phyloP scores from a whole-genome alignment of 495 filamentous ascomycete species.

The Neurospora africana region DNA sequence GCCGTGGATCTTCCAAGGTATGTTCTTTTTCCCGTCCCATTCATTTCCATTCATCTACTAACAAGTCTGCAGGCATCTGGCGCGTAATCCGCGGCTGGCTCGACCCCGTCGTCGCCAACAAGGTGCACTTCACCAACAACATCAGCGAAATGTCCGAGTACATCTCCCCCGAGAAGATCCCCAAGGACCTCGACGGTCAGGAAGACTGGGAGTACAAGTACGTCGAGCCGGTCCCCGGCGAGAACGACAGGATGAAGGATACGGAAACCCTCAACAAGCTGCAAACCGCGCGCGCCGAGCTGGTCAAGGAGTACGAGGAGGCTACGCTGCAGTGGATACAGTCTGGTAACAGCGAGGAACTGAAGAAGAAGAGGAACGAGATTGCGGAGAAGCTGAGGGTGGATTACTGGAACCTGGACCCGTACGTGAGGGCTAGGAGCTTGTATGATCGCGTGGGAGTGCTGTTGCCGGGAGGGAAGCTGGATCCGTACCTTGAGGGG shows the following conservation, averaged over 20 bases:
- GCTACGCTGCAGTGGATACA: conserved; percentile 61
- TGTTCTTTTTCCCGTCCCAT: background rate
- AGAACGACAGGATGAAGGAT: conserved; percentile 66
- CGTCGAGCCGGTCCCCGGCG: conserved; percentile 59
- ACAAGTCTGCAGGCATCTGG: conserved; percentile 51
- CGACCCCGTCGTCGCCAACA: conserved; percentile 88
- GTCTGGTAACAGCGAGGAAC: conserved; percentile 24
- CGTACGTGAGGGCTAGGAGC: conserved; percentile 60
- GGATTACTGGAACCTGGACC: conserved; percentile 81
- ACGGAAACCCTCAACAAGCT: conserved; percentile 49
- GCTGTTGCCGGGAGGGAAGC: conserved; percentile 50
- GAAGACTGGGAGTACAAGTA: conserved; percentile 77
- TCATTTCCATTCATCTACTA: background rate
- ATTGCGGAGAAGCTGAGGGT: conserved; percentile 51
- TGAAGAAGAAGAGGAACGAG: conserved; percentile 36
- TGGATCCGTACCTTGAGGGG: conserved; percentile 54
- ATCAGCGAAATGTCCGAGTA: conserved; percentile 68
- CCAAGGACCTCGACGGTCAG: conserved; percentile 69
- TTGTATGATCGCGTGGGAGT: conserved; percentile 67
- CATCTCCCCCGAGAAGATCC: conserved; percentile 59
- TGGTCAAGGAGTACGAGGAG: conserved; percentile 61
- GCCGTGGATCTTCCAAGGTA: conserved; percentile 91
- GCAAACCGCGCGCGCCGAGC: conserved; percentile 43
- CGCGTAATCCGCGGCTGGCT: conserved; percentile 92
- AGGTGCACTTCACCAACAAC: conserved; percentile 90